Conservation (phyloP, 2,329 filamentous ascomycete species). For the Lithohypha guttulata region DNA sequence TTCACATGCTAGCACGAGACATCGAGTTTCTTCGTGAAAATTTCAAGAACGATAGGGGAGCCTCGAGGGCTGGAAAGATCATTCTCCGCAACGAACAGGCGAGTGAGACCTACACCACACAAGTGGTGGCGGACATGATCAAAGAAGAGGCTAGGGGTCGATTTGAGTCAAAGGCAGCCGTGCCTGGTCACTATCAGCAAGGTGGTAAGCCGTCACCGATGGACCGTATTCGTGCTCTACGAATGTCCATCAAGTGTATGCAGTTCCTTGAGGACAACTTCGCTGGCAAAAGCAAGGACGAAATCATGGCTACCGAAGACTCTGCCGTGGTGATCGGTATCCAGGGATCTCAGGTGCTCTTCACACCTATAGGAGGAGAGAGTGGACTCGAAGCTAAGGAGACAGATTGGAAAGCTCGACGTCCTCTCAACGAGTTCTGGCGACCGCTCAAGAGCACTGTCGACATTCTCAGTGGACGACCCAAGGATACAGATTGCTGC, state of each 20-base stretch:
- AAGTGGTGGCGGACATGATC: conserved; percentile 91
- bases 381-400: conserved; percentile 66
- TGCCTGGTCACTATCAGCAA: conserved; percentile 90
- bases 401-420: conserved; percentile 85
- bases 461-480: conserved; percentile 70
- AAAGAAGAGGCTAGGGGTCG: conserved; percentile 82
- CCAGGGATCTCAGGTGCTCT: conserved; percentile 79
- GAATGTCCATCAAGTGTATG: conserved; percentile 88
- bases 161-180: conserved; percentile 85
- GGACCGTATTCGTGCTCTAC: conserved; percentile 85
- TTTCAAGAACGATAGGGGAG: conserved; percentile 75
- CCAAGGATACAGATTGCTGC: too few relatives aligned
- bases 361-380: conserved; percentile 57
- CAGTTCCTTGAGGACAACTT: conserved; percentile 71
- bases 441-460: conserved; percentile 67
- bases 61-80: conserved; percentile 80
- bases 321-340: conserved; percentile 82
- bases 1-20: conserved; percentile 84
- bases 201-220: conserved; percentile 87
- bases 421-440: conserved; percentile 82
- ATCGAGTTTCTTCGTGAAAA: conserved; percentile 80
- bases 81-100: conserved; percentile 96
- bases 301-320: conserved; percentile 62
- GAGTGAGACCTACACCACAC: conserved; percentile 78
- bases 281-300: conserved; percentile 52